Evolutionary conservation across 2,329 filamentous ascomycete genomes (phyloP), one percentile per base, ranked within the genome.

Genomic region (Paracoccidioides brasiliensis): DNA sequence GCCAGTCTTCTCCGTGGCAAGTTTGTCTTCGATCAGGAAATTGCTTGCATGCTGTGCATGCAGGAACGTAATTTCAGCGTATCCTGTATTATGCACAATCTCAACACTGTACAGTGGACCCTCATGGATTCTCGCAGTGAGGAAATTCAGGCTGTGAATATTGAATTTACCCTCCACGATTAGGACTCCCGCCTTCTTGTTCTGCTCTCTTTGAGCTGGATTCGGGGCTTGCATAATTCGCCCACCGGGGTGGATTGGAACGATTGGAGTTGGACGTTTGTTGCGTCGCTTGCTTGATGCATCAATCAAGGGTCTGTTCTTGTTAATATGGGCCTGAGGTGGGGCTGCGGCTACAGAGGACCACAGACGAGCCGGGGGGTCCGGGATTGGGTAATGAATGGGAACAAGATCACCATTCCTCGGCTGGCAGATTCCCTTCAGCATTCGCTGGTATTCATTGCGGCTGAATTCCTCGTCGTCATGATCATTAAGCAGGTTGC

Each of bases 51-150:
- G 66, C 14, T 60, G 58, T 28, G 69, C 65, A 55, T 70, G 63
- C 58, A 70, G 69, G 59, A 74, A 74, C 46, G 68, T 66, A 54
- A 73, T 64, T 22, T 66, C 66, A 5, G 67, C 66, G 43, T 64
- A 67, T 49, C 59, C 61, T 46, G 65, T 62, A 22, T 60, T 56
- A 38, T 61, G 61, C 33, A 68, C 64, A 37, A 69, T 64, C 7
- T 64, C 64, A 49, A 74, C 66, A n/a, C 70, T 69, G 53, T 67
- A 68, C 45, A 74, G 60, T 2, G 72, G 66, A 12, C 72, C 72
- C 55, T 71, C 67, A 54, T 64, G 64, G 56, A 74, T 71, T 40
- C 65, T 64, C 30, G 65, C 63, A 10, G 71, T 70, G 44, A 71
- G 60, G 52, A 60, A 64, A 32, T 63, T 63, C 42, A 69, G 38